phyloP scores from a whole-genome alignment of 2,329 filamentous ascomycete genomes.

The Pleoardoris graminearum region DNA sequence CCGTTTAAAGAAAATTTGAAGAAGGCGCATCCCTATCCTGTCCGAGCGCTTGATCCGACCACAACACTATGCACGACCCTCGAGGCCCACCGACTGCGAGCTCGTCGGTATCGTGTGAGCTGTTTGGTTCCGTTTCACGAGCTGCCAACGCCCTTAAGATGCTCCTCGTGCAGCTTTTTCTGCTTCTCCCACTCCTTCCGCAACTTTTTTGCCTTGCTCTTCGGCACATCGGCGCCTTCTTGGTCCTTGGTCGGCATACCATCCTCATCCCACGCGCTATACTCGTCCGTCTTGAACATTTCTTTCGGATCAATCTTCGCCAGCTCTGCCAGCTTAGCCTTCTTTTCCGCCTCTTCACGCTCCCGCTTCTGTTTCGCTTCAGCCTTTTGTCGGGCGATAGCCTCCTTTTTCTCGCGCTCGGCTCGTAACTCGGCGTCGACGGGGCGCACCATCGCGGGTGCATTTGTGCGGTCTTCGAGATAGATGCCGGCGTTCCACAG shows the following conservation, averaged over 20 bases:
- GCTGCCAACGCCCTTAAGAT: slow-evolving; percentile 22
- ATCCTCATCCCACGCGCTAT: slow-evolving; percentile 78
- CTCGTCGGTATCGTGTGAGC: no score
- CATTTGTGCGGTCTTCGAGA: slow-evolving; percentile 76
- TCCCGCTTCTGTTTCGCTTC: slow-evolving; percentile 57
- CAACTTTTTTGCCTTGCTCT: slow-evolving; percentile 78
- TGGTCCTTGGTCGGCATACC: slow-evolving; percentile 78
- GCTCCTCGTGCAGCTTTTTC: slow-evolving; percentile 74
- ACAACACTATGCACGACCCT: no score
- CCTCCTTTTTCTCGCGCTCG: slow-evolving; percentile 58
- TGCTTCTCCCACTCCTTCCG: slow-evolving; percentile 89
- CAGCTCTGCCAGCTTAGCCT: slow-evolving; percentile 58
- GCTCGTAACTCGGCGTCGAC: slow-evolving; percentile 61
- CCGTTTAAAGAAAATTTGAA: no score
- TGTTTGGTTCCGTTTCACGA: not conserved
- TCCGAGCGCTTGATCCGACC: no score
- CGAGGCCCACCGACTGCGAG: no score
- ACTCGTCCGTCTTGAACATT: slow-evolving; percentile 65
- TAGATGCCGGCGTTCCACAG: slow-evolving; percentile 84
- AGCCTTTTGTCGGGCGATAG: slow-evolving; percentile 48
- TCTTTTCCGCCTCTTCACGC: slow-evolving; percentile 61
- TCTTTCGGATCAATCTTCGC: slow-evolving; percentile 61
- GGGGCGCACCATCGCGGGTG: slow-evolving; percentile 74
- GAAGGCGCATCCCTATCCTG: no score
- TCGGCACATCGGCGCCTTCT: slow-evolving; percentile 78